Conservation (phyloP, 345 rosid genomes). For the Dimocarpus longan region DNA sequence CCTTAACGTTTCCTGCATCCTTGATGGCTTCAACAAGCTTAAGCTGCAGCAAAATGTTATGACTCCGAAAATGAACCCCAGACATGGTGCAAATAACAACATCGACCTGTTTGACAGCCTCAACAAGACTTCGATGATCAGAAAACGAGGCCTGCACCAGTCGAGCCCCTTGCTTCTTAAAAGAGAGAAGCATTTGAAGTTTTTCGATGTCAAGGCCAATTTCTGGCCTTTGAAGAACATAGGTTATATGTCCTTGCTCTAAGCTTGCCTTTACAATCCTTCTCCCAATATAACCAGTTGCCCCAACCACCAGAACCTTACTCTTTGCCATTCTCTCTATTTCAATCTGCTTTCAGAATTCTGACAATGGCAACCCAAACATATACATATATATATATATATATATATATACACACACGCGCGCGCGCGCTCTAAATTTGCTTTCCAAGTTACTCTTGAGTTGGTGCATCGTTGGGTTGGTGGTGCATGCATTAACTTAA, state of each 20-base stretch:
- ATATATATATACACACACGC: too few relatives aligned
- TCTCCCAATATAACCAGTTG: constrained; percentile 60
- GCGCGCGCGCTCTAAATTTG: too few relatives aligned
- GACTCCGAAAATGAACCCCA: constrained; percentile 61
- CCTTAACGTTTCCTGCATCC: constrained; percentile 70
- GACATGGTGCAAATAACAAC: constrained; percentile 69
- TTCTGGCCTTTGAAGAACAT: constrained; percentile 56
- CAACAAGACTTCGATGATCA: constrained; percentile 47
- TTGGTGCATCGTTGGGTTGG: too few relatives aligned
- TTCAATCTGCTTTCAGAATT: too few relatives aligned
- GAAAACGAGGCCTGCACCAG: constrained; percentile 53
- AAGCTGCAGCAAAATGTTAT: constrained; percentile 58
- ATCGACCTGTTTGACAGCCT: constrained; percentile 55
- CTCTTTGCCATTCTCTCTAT: constrained; percentile 36
- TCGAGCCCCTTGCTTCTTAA: constrained; percentile 58
- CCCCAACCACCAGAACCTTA: constrained; percentile 66
- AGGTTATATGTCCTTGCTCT: constrained; percentile 51
- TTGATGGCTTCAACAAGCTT: constrained; percentile 67
- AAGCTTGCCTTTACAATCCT: constrained; percentile 65
- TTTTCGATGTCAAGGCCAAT: constrained; percentile 70
- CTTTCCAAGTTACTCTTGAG: too few relatives aligned
- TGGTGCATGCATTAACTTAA: too few relatives aligned
- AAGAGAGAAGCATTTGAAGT: constrained; percentile 48
- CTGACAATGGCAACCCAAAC: too few relatives aligned
- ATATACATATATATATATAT: too few relatives aligned